Evolutionary conservation across 306 rosid species (phyloP), one percentile per base, ranked within the genome.

Genomic region (Gillenia trifoliata): DNA sequence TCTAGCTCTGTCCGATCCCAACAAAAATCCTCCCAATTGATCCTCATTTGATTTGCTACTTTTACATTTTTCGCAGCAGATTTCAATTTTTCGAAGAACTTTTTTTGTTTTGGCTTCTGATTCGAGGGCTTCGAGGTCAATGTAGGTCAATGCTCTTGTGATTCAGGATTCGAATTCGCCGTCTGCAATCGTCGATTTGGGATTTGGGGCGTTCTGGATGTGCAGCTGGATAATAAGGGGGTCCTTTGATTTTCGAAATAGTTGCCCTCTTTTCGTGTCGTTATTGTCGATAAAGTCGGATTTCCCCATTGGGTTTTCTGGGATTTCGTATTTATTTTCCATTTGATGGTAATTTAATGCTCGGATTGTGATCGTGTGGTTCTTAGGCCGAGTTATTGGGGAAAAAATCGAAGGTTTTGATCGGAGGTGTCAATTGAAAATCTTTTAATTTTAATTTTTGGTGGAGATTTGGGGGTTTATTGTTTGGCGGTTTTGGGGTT

Each of bases 401-500:
- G 7, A 0, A 8, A 28, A 80, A 4, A 71, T 71, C 30, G 2
- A 19, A 30, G 61, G 49, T 71, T 74, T 69, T 73, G 41, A 76
- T 72, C 80, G 68, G 26, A 30, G 64, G 68, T 29, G 76, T 73
- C 55, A 28, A 50, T 81, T 80, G 3, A 84, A 81, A 74, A 76
- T 4, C 11, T 20, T 34, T 5, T 47, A 1, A 0, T 47, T 47
- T 45, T 47, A 47, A 47, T 64, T 15, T 28, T 79, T 80, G 43
- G 74, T 47, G 65, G 75, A 55, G 81, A 78, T 78, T 82, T 73
- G 70, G 78, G 78, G 68, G 31, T 33, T 59, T 54, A 31, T 64
- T 81, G 77, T 43, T 74, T 41, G 72, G 66, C 75, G 77, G 72
- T 26, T 54, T 65, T 45, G 77, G 71, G 79, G 84, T 88, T 83